Conservation (phyloP, 2,329 filamentous ascomycete species). For the Diaporthe sp. region DNA sequence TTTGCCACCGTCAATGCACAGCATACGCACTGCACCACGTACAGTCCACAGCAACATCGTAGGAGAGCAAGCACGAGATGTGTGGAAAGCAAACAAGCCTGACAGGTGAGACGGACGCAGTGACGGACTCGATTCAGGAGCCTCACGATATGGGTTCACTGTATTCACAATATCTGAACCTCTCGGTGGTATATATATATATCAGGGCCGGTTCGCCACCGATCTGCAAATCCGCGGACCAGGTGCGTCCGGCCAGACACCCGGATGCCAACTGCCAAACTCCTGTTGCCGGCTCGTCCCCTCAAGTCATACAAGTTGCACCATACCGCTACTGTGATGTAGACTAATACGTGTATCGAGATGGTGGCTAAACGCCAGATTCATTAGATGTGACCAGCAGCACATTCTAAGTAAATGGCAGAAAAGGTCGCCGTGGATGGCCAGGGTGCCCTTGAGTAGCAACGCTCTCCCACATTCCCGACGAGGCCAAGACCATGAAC, state of each 20-base stretch:
- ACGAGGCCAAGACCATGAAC: neutral
- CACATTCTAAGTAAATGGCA: too few species aligned
- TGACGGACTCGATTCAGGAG: neutral
- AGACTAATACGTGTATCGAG: neutral
- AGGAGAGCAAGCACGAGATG: neutral
- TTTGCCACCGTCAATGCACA: constrained; percentile 3
- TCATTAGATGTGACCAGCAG: too few species aligned
- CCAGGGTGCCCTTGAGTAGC: too few species aligned
- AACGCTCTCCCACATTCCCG: neutral
- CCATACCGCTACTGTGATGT: neutral
- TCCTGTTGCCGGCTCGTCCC: too few species aligned
- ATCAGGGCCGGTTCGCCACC: neutral
- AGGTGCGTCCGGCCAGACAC: neutral
- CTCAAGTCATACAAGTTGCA: neutral
- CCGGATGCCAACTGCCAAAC: neutral
- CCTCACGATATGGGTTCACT: too few species aligned
- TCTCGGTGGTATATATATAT: too few species aligned
- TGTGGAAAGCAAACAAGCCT: neutral
- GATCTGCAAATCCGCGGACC: neutral
- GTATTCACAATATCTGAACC: too few species aligned
- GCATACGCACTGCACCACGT: neutral
- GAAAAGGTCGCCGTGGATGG: too few species aligned
- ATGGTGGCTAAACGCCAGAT: too few species aligned
- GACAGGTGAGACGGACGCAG: neutral
- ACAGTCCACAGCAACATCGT: neutral